Base-by-base conservation (phyloP, 768 basidiomycete species). In the Russula abietina region DNA sequence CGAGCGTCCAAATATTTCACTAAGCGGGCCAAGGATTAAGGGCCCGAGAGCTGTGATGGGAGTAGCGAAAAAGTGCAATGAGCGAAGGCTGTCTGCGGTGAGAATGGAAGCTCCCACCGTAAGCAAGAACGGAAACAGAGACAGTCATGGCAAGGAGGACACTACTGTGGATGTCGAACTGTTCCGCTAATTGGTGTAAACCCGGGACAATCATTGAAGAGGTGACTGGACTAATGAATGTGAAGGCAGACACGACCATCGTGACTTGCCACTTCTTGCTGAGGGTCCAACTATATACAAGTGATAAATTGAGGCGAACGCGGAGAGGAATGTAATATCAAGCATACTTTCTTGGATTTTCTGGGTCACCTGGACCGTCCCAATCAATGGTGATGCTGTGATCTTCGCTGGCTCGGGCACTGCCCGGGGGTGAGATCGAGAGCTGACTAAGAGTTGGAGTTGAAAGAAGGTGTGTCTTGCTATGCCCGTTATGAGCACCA, bases 201-300 rank as follows among this genome's bases (percentile, higher is more conserved):
- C 88, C 88, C 0, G 89, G 89, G 0, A 89, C 85, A 1, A 89
- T 75, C 83, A 89, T 89, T 5, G 88, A 82, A 4, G 89, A 91
- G 0, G 88, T 83, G 0, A 90, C 76, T 0, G 88, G 84, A 3
- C 75, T 77, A 22, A n/a, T n/a, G n/a, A n/a, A n/a, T n/a, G n/a
- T n/a, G n/a, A n/a, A n/a, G n/a, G n/a, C n/a, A n/a, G n/a, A n/a
- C n/a, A n/a, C n/a, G n/a, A n/a, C n/a, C n/a, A n/a, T n/a, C n/a
- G n/a, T n/a, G n/a, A n/a, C n/a, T n/a, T n/a, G n/a, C n/a, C n/a
- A n/a, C n/a, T n/a, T n/a, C n/a, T n/a, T n/a, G n/a, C n/a, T n/a
- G n/a, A n/a, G n/a, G n/a, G n/a, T n/a, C n/a, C n/a, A n/a, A n/a
- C n/a, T n/a, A n/a, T n/a, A n/a, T n/a, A n/a, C n/a, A n/a, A n/a